Evolutionary conservation across 805 yeast species (phyloP), one percentile per base, ranked within the genome.

Genomic region (Candida coleopterorum): DNA sequence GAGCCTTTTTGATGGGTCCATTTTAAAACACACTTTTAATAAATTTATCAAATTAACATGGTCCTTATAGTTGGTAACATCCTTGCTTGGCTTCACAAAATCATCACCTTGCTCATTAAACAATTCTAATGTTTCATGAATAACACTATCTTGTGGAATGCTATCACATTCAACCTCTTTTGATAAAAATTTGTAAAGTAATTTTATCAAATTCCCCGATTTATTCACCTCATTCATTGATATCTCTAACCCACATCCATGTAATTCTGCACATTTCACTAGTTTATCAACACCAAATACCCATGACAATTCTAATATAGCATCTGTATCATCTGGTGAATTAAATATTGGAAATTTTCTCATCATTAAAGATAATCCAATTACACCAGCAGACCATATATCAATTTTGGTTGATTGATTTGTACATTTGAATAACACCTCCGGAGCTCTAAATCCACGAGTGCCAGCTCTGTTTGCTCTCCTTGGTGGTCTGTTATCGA

Each of bases 391-490:
- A 1, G 95, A 81, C 97, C 97, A 88, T 7, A 86, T 75, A 57
- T 88, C 97, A 29, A 88, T 77, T 55, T 81, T 83, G 5, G 85
- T 75, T 3, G 83, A 72, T 62, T 88, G 97, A 40, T 84, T 79
- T 1, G 84, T 75, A 58, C 97, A 88, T 55, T 86, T 87, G 60
- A 87, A 72, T 37, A 89, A 63, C 4, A 88, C 96, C 55, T 88
- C 97, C 0, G 96, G 96, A 0, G 97, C 96, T 47, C 97, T 70
- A 53, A 88, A 88, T 0, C 97, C 97, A 48, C 97, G 71, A 1
- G 97, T 88, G 7, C 97, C 97, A 12, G 98, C 98, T 49, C 98
- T 78, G 52, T 93, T 93, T 0, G 97, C 97, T 39, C 98, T 73
- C 50, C 95, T 73, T 2, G 93, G 85, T 0, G 94, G 84, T 48